Conservation (phyloP, 305 asterid genomes). For the Solanum hybrid region DNA sequence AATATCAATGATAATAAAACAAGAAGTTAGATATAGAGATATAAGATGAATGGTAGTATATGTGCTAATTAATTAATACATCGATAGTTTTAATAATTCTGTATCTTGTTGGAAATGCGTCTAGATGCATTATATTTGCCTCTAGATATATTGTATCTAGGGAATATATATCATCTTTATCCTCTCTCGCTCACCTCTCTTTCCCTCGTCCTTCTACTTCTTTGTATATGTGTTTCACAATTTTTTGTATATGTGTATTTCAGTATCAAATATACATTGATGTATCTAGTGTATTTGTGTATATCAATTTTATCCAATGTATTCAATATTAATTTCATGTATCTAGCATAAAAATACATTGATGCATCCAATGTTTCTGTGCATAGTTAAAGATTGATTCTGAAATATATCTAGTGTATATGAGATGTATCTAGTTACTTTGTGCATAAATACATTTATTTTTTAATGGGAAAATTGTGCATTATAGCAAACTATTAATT, state of each 20-base stretch:
- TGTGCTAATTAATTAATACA: not conserved
- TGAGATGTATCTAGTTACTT: not conserved
- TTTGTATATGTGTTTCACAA: not conserved
- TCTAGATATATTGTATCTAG: not conserved
- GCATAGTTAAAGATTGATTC: not conserved
- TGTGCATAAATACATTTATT: not conserved
- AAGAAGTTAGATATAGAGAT: not conserved
- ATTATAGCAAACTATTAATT: no score
- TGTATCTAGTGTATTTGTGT: no score
- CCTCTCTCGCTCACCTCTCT: not conserved
- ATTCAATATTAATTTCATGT: not conserved
- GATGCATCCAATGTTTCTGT: not conserved
- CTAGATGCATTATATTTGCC: not conserved
- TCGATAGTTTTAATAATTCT: not conserved
- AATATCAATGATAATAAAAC: not conserved
- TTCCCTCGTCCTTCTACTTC: not conserved
- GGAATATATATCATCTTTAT: no score
- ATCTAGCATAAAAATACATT: no score
- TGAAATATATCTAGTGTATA: not conserved
- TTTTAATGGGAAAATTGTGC: no score
- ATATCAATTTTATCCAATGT: not conserved
- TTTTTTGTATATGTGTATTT: not conserved
- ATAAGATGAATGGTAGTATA: not conserved
- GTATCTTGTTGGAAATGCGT: not conserved
- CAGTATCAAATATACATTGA: not conserved